Percentiles rank a stretch among this genome's conserved stretches.
phyloP scores from a whole-genome alignment of 2,329 filamentous ascomycete genomes.

The Sclerotinia trifoliorum region DNA sequence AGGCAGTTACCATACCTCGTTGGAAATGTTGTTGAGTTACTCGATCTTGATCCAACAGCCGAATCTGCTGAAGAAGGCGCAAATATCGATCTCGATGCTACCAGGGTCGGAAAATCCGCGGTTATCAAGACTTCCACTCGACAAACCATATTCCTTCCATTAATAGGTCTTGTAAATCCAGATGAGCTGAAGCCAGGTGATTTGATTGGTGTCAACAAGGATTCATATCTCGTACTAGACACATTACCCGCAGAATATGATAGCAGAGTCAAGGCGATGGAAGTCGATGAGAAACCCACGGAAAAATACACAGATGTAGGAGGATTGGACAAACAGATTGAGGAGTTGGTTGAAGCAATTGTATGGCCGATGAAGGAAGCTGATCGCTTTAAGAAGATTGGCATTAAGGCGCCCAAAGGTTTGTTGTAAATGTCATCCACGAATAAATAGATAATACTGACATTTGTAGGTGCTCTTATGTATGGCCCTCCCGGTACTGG shows the following conservation, averaged over 20 bases:
- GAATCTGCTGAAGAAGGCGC: conserved; percentile 97
- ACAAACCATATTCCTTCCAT: conserved; percentile 96
- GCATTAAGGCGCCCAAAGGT: conserved; percentile 99
- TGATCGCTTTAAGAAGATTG: conserved; percentile 98
- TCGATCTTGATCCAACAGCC: conserved; percentile 93
- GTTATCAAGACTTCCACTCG: conserved; percentile 99
- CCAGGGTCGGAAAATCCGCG: conserved; percentile 93
- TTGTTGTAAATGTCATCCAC: conserved; percentile 40
- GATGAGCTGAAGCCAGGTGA: conserved; percentile 93
- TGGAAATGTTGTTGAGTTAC: conserved; percentile 94
- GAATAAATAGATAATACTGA: conserved; percentile 23
- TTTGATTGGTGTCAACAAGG: conserved; percentile 97
- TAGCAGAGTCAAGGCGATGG: conserved; percentile 98
- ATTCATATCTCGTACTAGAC: conserved; percentile 95
- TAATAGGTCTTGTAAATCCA: conserved; percentile 95
- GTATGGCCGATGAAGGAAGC: conserved; percentile 99
- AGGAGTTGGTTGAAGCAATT: conserved; percentile 96
- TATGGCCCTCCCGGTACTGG: conserved; percentile 91
- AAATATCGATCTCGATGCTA: conserved; percentile 97
- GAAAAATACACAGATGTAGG: conserved; percentile 99
- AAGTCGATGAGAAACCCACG: conserved; percentile 98
- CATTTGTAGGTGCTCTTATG: conserved; percentile 80
- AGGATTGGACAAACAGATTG: conserved; percentile 97
- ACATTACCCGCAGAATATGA: conserved; percentile 97
- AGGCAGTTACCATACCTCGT: conserved; percentile 98